phyloP scores from a whole-genome alignment of 805 yeast species.

The Candida verbasci region DNA sequence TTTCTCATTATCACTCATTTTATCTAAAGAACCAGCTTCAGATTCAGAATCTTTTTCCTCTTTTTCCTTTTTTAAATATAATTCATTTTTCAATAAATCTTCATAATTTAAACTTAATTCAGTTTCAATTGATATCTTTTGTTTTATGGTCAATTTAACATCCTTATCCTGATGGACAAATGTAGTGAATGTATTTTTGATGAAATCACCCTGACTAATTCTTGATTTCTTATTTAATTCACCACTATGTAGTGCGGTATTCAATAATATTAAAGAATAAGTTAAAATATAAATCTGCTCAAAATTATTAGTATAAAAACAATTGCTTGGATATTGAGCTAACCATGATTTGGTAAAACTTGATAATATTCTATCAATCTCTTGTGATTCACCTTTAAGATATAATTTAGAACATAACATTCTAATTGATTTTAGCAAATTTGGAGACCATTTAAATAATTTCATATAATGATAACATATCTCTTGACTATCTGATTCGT shows the following conservation, averaged over 20 bases:
- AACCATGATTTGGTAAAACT: constrained; percentile 65
- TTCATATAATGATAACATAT: constrained; percentile 45
- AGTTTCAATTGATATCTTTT: constrained; percentile 40
- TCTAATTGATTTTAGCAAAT: constrained; percentile 54
- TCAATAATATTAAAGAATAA: constrained; percentile 66
- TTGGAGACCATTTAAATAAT: constrained; percentile 43
- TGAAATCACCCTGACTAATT: constrained; percentile 38
- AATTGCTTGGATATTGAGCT: constrained; percentile 42
- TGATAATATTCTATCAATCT: constrained; percentile 69
- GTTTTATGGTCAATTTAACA: constrained; percentile 28
- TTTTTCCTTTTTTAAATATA: constrained; percentile 27
- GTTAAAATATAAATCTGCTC: constrained; percentile 64
- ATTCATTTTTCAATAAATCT: constrained; percentile 33
- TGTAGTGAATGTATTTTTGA: constrained; percentile 38
- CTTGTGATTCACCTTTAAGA: constrained; percentile 79
- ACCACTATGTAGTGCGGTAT: constrained; percentile 68
- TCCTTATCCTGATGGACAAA: constrained; percentile 30
- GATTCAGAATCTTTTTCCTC: constrained; percentile 4
- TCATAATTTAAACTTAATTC: constrained; percentile 44
- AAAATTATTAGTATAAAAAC: constrained; percentile 45
- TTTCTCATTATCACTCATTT: background rate
- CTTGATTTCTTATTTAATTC: constrained; percentile 35
- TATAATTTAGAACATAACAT: constrained; percentile 61
- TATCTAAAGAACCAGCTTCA: constrained; percentile 3
- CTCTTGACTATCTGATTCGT: constrained; percentile 33